Percentiles rank a stretch among this genome's conserved stretches.
Conservation (phyloP, 208 protist species). For the Trypanosoma avium region DNA sequence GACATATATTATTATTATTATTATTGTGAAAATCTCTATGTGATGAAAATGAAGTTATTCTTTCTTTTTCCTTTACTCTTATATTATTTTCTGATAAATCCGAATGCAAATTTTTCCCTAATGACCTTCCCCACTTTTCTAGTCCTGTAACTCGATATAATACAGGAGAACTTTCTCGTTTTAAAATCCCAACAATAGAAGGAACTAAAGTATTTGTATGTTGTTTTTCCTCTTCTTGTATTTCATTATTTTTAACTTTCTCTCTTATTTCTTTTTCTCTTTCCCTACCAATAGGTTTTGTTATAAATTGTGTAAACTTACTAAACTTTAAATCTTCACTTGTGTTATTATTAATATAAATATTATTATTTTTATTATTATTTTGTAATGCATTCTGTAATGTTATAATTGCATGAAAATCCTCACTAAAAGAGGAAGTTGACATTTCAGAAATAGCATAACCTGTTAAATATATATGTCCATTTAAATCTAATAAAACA, state of each 20-base stretch:
- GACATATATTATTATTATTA: neutral
- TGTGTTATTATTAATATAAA: no score
- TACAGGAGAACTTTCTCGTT: slow-evolving; percentile 5
- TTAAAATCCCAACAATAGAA: slow-evolving; percentile 10
- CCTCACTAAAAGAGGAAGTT: no score
- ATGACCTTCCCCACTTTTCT: slow-evolving; percentile 9
- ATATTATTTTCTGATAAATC: slow-evolving; percentile 1
- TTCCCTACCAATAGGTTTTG: neutral
- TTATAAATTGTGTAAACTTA: no score
- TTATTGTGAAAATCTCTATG: no score
- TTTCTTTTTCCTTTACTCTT: neutral
- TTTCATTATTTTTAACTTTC: no score
- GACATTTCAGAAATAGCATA: slow-evolving; percentile 19
- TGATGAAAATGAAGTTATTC: neutral
- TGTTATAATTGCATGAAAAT: neutral
- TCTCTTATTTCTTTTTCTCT: neutral
- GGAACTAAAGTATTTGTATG: neutral
- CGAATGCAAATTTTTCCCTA: no score
- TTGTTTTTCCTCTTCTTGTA: neutral
- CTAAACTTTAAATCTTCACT: no score
- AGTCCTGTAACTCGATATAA: slow-evolving; percentile 11
- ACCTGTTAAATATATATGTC: slow-evolving; percentile 25
- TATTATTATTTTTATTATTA: no score
- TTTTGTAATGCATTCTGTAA: no score
- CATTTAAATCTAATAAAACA: slow-evolving; percentile 33